Base-by-base conservation (phyloP, 2,329 filamentous ascomycete species). In the Myriosclerotinia curreyana region DNA sequence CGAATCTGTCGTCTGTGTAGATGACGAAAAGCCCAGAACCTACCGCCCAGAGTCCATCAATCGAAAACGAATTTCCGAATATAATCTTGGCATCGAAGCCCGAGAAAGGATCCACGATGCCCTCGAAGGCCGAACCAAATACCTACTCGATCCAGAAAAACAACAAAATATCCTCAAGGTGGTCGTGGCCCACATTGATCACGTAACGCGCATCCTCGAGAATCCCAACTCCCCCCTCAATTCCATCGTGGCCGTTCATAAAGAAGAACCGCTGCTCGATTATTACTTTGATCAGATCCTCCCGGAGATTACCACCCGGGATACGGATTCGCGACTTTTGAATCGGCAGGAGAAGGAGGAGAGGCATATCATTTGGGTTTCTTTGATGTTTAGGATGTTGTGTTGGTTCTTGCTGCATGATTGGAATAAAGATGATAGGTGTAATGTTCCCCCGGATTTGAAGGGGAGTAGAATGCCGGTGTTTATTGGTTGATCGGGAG, bases 341-440 rank as follows among this genome's bases (percentile, higher is more conserved):
- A 31, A 31, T 31, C 20, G 68, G 68, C 72, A 9, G 11, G 65
- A 66, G n/a, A 69, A 64, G 50, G 69, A 71, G n/a, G 17, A 68
- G 25, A 66, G 65, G 31, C 62, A 66, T n/a, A 76, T 79, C 9
- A 78, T 83, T n/a, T 85, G 82, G 82, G 82, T 81, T 68, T 80
- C 79, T 9, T 73, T 85, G 22, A 77, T 84, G 5, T 82, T 85
- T 66, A 75, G 82, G 34, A 85, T 85, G 83, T 76, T 85, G 31
- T 84, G 82, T 70, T 85, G 82, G 83, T 72, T 85, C 60, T 77
- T 82, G 74, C 73, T 85, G 66, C 82, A 86, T 69, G 81, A 85
- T 68, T 85, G 85, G 60, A 76, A 83, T 71, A 82, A 81, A 70
- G 76, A 79, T 65, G 83, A 85, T 63, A 75, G 81, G 12, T 81